These are phyloP conservation scores for Venturia pyrina DNA, from an alignment of 2,329 filamentous ascomycete species.

Conservation along the genomic window DNA sequence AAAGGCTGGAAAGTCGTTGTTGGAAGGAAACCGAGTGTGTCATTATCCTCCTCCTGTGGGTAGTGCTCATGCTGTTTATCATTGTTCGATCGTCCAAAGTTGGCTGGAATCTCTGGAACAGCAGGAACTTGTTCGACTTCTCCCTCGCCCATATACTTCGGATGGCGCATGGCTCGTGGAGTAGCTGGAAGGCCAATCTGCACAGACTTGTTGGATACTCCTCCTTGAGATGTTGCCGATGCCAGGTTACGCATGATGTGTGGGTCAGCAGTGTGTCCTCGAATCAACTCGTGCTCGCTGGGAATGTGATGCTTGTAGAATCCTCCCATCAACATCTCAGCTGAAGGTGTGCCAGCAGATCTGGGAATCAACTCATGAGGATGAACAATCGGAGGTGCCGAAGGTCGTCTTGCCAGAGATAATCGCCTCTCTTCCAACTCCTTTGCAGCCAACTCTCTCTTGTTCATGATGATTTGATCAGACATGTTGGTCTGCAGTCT, in stretches of 20 bases:
- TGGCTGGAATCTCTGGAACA: conserved; percentile 48
- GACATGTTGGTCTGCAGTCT: conserved; percentile 17
- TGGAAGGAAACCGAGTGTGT: conserved; percentile 35
- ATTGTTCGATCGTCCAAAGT: conserved; percentile 22
- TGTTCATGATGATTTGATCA: conserved; percentile 20
- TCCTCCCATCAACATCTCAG: conserved; percentile 17
- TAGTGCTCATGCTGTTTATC: conserved; percentile 15
- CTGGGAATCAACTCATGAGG: conserved; percentile 42
- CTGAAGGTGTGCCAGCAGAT: conserved; percentile 8
- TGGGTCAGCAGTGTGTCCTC: conserved; percentile 58
- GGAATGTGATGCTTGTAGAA: conserved; percentile 14
- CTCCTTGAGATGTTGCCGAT: conserved; percentile 3
- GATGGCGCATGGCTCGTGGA: conserved; percentile 79
- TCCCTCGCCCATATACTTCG: conserved; percentile 52
- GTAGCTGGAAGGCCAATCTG: conserved; percentile 79
- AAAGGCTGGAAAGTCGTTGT: conserved; percentile 8
- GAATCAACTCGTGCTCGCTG: conserved; percentile 30
- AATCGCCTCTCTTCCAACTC: conserved; percentile 82
- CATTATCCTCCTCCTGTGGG: conserved; percentile 24
- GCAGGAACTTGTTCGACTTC: conserved; percentile 29
- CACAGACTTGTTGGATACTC: conserved; percentile 17
- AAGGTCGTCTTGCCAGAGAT: conserved; percentile 71
- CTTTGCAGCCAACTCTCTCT: conserved; percentile 47
- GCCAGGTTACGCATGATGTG: conserved; percentile 25
- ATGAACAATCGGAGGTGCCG: conserved; percentile 69